Conservation (phyloP, 768 basidiomycete genomes). For the Boletus vinaceobasis region DNA sequence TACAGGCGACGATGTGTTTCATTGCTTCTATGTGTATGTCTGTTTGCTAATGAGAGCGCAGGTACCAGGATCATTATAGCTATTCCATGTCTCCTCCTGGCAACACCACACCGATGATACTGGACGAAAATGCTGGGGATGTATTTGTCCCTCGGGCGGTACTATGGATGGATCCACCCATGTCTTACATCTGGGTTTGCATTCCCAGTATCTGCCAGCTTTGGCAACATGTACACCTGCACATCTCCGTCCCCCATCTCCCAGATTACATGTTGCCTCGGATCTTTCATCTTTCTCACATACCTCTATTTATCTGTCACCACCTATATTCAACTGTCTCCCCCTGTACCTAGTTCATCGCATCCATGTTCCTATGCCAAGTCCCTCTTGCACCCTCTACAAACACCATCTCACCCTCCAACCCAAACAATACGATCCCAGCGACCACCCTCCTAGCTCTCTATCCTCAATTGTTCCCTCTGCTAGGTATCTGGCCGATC, state of each 20-base stretch:
- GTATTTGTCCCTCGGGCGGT: slow-evolving; percentile 21
- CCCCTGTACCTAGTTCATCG: slow-evolving; percentile 20
- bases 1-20: slow-evolving; percentile 11
- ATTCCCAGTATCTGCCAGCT: slow-evolving; percentile 6
- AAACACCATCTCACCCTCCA: slow-evolving; percentile 34
- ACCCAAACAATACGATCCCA: slow-evolving; percentile 57
- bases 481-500: slow-evolving; percentile 67
- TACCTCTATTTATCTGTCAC: slow-evolving; percentile 24
- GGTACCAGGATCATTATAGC: slow-evolving; percentile 27
- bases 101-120: slow-evolving; percentile 34
- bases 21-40: slow-evolving; percentile 8
- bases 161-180: slow-evolving; percentile 14
- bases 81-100: slow-evolving; percentile 28
- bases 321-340: slow-evolving; percentile 25
- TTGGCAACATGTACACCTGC: slow-evolving; percentile 19
- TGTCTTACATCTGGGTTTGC: slow-evolving; percentile 5
- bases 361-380: slow-evolving; percentile 15
- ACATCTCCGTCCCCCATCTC: slow-evolving; percentile 30
- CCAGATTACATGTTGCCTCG: slow-evolving; percentile 23
- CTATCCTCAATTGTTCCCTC: slow-evolving; percentile 63
- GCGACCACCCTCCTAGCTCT: slow-evolving; percentile 58
- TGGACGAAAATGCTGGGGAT: slow-evolving; percentile 28
- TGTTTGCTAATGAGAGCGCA: slow-evolving; percentile 19
- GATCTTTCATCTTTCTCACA: slow-evolving; percentile 19
- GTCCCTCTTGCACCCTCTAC: slow-evolving; percentile 35